These are phyloP conservation scores for Hyaloscypha finlandica DNA, from an alignment of 495 filamentous ascomycete genomes.

Conservation along the genomic window DNA sequence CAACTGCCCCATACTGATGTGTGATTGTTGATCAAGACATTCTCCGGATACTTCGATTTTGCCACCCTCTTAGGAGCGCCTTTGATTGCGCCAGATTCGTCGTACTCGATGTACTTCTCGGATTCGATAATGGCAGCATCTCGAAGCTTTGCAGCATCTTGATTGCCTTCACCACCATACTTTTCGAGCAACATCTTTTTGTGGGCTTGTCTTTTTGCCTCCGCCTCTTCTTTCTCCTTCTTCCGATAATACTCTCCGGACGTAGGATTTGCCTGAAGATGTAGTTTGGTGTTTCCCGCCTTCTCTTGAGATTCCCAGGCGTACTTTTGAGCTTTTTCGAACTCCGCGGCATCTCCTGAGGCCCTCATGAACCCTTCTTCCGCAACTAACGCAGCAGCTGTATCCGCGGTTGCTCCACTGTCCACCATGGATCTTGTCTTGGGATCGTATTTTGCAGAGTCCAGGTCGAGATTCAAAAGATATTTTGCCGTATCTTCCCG, in stretches of 20 bases:
- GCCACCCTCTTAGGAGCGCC: conserved; percentile 73
- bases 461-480: conserved; percentile 87
- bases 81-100: conserved; percentile 85
- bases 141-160: conserved; percentile 62
- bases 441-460: conserved; percentile 97
- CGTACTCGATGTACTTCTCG: conserved; percentile 94
- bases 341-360: conserved; percentile 92
- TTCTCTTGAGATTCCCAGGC: conserved; percentile 95
- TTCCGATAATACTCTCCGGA: conserved; percentile 82
- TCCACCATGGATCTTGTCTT: conserved; percentile 96
- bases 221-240: conserved; percentile 71
- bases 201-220: conserved; percentile 65
- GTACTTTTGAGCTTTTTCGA: conserved; percentile 84
- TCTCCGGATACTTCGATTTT: conserved; percentile 89
- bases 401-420: conserved; percentile 77
- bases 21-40: conserved; percentile 88
- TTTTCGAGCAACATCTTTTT: conserved; percentile 76
- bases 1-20: conserved; percentile 94
- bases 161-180: conserved; percentile 75
- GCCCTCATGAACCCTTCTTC: conserved; percentile 92
- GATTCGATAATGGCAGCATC: conserved; percentile 72
- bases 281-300: conserved; percentile 68
- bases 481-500: conserved; percentile 99
- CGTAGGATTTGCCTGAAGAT: conserved; percentile 95
- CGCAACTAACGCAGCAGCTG: conserved; percentile 83